Evolutionary conservation across 164 flowering plant genomes (phyloP).

Genomic region (Vitis labrusca): DNA sequence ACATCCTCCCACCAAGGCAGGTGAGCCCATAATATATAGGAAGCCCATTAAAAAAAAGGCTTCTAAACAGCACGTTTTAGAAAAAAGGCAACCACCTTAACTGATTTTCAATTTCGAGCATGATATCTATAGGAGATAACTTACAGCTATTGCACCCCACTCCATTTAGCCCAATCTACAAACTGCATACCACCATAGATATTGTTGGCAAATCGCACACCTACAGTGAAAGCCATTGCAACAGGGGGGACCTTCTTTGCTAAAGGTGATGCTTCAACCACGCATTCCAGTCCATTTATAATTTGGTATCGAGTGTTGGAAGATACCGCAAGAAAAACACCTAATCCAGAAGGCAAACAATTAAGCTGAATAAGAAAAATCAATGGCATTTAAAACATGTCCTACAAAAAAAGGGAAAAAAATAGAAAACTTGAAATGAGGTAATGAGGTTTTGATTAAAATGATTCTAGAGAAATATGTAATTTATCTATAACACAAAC

Average conservation of each 20-base stretch:
- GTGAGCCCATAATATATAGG: no score
- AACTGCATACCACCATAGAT: constrained; percentile 96
- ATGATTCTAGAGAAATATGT: no score
- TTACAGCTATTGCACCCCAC: constrained; percentile 73
- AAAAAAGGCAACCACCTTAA: no score
- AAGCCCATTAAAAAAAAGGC: no score
- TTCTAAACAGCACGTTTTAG: no score
- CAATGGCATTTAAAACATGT: neutral
- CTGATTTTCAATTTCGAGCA: no score
- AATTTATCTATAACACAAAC: no score
- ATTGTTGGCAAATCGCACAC: constrained; percentile 90
- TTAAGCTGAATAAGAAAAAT: neutral
- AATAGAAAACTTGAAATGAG: neutral
- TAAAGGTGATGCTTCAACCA: constrained; percentile 84
- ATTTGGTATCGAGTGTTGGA: constrained; percentile 94
- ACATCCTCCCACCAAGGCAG: no score
- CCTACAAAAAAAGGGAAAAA: neutral
- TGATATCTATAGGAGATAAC: neutral
- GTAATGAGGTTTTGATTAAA: no score
- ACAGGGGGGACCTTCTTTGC: constrained; percentile 76
- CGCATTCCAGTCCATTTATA: constrained; percentile 73
- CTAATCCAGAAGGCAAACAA: constrained; percentile 33
- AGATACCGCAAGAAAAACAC: constrained; percentile 87
- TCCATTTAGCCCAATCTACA: constrained; percentile 94
- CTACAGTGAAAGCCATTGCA: constrained; percentile 92